Conservation (phyloP, 345 rosid genomes). For the Arabis alpina region DNA sequence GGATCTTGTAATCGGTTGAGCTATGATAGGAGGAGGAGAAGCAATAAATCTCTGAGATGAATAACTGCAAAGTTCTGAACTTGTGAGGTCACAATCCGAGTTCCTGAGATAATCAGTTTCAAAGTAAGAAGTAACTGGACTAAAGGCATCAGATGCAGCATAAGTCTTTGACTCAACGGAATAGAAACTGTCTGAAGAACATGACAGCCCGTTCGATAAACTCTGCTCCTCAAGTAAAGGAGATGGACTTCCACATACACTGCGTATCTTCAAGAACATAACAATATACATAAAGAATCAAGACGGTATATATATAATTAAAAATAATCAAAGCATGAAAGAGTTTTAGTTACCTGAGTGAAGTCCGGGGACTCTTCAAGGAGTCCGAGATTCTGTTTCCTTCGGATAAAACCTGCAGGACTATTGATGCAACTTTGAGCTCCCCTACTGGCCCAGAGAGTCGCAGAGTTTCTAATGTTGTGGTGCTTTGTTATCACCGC, state of each 20-base stretch:
- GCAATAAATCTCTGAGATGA: slow-evolving; percentile 45
- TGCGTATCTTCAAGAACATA: slow-evolving; percentile 57
- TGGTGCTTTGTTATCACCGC: slow-evolving; percentile 60
- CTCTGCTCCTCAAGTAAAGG: slow-evolving; percentile 62
- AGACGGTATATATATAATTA: not conserved
- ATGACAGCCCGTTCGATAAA: slow-evolving; percentile 65
- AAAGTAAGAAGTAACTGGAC: slow-evolving; percentile 41
- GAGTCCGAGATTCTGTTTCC: slow-evolving; percentile 75
- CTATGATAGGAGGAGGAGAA: slow-evolving; percentile 38
- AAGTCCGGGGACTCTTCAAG: slow-evolving; percentile 51
- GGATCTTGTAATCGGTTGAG: slow-evolving; percentile 46
- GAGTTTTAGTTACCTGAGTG: slow-evolving; percentile 54
- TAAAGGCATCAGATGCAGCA: slow-evolving; percentile 37
- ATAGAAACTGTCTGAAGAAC: slow-evolving; percentile 66
- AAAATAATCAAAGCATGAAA: not conserved
- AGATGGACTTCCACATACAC: slow-evolving; percentile 74
- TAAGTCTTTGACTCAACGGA: slow-evolving; percentile 34
- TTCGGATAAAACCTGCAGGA: slow-evolving; percentile 66
- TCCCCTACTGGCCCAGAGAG: slow-evolving; percentile 48
- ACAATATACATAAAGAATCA: slow-evolving; percentile 24
- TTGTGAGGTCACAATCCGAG: slow-evolving; percentile 42
- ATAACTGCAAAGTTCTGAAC: slow-evolving; percentile 47
- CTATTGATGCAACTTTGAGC: slow-evolving; percentile 74
- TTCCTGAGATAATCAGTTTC: slow-evolving; percentile 50
- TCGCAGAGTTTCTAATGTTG: slow-evolving; percentile 39